A percentile compares a stretch with the other conserved stretches of the same genome.
Conservation (phyloP, 2,329 filamentous ascomycete species). For the Aureobasidium subglaciale region DNA sequence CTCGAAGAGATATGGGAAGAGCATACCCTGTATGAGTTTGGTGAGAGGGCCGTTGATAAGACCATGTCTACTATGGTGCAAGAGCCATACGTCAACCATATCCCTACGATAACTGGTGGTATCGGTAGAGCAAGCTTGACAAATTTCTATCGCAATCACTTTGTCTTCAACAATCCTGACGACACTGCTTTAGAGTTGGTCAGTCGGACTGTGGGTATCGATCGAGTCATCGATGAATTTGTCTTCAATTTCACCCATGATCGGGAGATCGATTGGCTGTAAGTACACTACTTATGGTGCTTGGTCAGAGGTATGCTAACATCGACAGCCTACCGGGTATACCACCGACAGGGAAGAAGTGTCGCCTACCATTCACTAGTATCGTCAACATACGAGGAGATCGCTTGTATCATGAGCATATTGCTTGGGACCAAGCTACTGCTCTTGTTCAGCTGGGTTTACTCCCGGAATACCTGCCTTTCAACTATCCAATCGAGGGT, state of each 20-base stretch:
- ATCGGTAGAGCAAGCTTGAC: constrained; percentile 36
- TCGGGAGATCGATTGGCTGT: constrained; percentile 70
- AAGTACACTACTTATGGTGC: constrained; percentile 26
- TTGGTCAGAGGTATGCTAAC: background rate
- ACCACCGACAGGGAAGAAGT: constrained; percentile 47
- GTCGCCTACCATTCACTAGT: constrained; percentile 48
- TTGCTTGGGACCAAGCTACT: constrained; percentile 56
- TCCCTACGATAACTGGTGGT: constrained; percentile 41
- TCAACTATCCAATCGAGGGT: constrained; percentile 48
- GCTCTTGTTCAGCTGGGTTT: constrained; percentile 51
- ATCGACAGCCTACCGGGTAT: constrained; percentile 52
- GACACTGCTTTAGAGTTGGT: constrained; percentile 48
- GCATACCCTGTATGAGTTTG: constrained; percentile 48
- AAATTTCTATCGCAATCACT: constrained; percentile 51
- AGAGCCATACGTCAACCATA: constrained; percentile 30
- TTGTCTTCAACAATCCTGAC: constrained; percentile 48
- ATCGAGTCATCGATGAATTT: constrained; percentile 55
- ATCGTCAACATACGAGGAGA: constrained; percentile 49
- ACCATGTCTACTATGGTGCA: constrained; percentile 27
- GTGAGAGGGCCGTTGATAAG: constrained; percentile 22
- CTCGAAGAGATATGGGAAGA: constrained; percentile 33
- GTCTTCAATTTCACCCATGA: constrained; percentile 54
- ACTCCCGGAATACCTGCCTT: constrained; percentile 56
- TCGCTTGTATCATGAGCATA: constrained; percentile 50
- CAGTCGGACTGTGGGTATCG: constrained; percentile 50